Evolutionary conservation across 2,329 filamentous ascomycete species (phyloP).

Genomic region (Pseudogymnoascus sp.): DNA sequence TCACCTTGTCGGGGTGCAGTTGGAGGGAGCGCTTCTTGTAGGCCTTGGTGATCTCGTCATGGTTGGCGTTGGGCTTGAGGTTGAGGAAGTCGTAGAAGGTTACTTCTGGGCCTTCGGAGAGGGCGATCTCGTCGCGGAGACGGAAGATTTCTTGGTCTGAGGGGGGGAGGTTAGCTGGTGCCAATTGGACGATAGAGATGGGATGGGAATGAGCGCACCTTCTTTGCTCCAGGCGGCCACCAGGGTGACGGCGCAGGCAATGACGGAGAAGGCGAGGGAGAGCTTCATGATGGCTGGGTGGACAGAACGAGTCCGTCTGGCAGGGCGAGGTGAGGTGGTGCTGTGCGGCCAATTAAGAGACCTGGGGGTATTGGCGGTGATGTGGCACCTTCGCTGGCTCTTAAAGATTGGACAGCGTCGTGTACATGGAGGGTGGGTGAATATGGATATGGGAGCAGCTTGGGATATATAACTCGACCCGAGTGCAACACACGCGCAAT

Average conservation of each 20-base stretch:
- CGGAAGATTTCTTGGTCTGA: conserved; percentile 98
- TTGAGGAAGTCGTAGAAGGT: conserved; percentile 95
- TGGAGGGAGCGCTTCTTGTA: conserved; percentile 80
- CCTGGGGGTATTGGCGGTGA: neutral
- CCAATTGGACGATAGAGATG: neutral
- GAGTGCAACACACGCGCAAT: neutral
- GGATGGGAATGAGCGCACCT: conserved; percentile 20
- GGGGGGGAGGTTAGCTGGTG: conserved; percentile 17
- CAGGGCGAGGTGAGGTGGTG: neutral
- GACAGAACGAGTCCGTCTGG: neutral
- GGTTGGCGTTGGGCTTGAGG: conserved; percentile 61
- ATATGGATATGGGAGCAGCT: neutral
- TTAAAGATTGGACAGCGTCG: neutral
- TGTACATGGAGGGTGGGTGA: neutral
- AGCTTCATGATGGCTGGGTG: conserved; percentile 25
- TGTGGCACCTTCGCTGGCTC: neutral
- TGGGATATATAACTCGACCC: neutral
- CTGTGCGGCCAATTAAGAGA: neutral
- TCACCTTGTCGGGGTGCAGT: conserved; percentile 93
- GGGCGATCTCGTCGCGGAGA: conserved; percentile 75
- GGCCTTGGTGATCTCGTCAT: conserved; percentile 87
- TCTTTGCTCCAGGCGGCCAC: conserved; percentile 32
- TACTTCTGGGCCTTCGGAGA: conserved; percentile 65
- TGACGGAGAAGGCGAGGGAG: conserved; percentile 22
- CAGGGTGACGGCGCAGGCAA: conserved; percentile 22